phyloP scores from a whole-genome alignment of 2,329 filamentous ascomycete species.

The Botryotinia globosa region DNA sequence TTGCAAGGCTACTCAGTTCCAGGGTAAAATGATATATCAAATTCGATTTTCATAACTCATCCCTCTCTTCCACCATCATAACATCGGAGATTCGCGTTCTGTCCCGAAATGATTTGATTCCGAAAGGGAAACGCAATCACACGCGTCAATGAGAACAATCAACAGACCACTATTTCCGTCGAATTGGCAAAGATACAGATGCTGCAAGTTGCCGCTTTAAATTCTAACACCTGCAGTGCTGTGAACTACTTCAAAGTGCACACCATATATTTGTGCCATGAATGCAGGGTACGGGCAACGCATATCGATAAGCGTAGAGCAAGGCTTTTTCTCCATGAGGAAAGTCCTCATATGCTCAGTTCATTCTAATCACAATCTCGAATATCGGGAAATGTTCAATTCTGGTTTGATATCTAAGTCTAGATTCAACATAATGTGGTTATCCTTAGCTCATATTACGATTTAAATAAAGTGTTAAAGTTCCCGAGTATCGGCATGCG shows the following conservation, averaged over 20 bases:
- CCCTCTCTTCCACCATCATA: not conserved
- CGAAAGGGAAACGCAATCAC: not conserved
- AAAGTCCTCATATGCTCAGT: not conserved
- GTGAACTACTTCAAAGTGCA: not conserved
- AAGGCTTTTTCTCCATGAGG: not conserved
- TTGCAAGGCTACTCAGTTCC: not conserved
- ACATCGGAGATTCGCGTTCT: not conserved
- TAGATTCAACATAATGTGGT: not conserved
- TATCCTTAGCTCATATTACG: not conserved
- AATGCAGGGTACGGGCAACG: not conserved
- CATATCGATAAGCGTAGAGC: not conserved
- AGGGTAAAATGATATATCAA: not conserved
- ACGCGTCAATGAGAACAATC: not conserved
- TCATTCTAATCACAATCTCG: not conserved
- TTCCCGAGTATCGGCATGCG: not conserved
- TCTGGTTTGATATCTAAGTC: not conserved
- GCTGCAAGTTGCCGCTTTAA: slow-evolving; percentile 4
- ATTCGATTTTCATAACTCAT: not conserved
- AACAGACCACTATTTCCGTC: not conserved
- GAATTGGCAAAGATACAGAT: not conserved
- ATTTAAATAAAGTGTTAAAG: not conserved
- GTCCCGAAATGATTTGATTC: not conserved
- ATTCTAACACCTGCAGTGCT: not conserved
- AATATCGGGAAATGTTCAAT: not conserved
- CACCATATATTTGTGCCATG: not conserved